A percentile compares a stretch with the other conserved stretches of the same genome.
These are phyloP conservation scores for Mariannaea sp. DNA, from an alignment of 2,329 filamentous ascomycete species.

Conservation along the genomic window DNA sequence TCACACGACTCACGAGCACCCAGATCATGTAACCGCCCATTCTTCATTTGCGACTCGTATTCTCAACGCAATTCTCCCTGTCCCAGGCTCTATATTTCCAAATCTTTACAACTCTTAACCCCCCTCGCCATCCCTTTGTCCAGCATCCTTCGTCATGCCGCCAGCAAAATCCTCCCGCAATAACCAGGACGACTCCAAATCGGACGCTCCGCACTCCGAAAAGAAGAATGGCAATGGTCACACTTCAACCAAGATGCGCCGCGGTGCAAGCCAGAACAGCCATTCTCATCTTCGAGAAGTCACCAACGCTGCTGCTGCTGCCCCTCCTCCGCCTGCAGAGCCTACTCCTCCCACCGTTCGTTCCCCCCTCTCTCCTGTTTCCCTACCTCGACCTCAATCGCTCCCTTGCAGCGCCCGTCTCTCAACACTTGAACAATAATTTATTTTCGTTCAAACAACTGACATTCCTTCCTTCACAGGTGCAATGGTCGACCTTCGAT, in stretches of 20 bases:
- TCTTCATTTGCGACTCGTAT: slow-evolving; percentile 2
- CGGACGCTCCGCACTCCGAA: slow-evolving; percentile 48
- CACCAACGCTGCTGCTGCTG: slow-evolving; percentile 46
- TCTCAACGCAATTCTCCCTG: slow-evolving; percentile 3
- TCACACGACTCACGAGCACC: slow-evolving; percentile 19
- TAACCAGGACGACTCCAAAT: slow-evolving; percentile 52
- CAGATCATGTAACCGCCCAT: slow-evolving; percentile 30
- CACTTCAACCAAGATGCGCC: slow-evolving; percentile 59
- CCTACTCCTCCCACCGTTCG: slow-evolving; percentile 43
- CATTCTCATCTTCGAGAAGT: slow-evolving; percentile 52
- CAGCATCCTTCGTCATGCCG: slow-evolving; percentile 44
- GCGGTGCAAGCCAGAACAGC: slow-evolving; percentile 58
- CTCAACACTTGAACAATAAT: not conserved
- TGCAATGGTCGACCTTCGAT: slow-evolving; percentile 72
- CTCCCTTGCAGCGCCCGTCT: not conserved
- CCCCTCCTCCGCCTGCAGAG: slow-evolving; percentile 38
- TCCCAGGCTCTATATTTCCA: slow-evolving; percentile 2
- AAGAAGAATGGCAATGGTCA: slow-evolving; percentile 52
- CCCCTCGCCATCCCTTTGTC: slow-evolving; percentile 2
- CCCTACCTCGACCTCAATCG: slow-evolving; percentile 3
- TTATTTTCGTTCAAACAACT: slow-evolving; percentile 6
- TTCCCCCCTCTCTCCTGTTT: slow-evolving; percentile 21
- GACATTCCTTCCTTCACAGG: slow-evolving; percentile 43
- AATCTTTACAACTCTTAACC: slow-evolving; percentile 8
- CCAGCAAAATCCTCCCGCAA: slow-evolving; percentile 52